Evolutionary conservation across 1,139 yeast genomes (phyloP), one percentile per base, ranked within the genome.

Genomic region (Pichia cactophila): DNA sequence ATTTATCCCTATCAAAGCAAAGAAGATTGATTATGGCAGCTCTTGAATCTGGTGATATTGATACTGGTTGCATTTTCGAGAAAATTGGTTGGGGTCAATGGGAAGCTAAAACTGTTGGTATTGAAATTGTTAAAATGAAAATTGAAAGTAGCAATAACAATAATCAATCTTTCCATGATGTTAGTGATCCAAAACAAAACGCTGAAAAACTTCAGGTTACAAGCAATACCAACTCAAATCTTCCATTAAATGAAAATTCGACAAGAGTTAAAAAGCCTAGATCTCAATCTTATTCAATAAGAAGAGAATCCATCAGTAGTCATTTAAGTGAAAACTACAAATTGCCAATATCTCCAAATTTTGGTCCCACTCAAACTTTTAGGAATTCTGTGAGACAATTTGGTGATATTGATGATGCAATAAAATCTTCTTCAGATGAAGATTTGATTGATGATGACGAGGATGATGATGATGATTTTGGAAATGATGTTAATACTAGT

Each of bases 81-180:
- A 90, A 90, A 69, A 89, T 89, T 41, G 97, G 97, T 28, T 90
- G 97, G 97, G 97, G 97, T 52, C 94, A 92, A 62, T 90, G 97
- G 97, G 88, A 90, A 29, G 95, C 90, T 8, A 74, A 82, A 52
- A 69, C 73, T 45, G 78, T 60, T 8, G 46, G 58, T 6, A 51
- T 47, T 16, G 66, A 61, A 26, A 55, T 66, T 54, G 71, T 69
- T 38, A 64, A 67, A 54, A 66, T 68, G 57, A 65, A 71, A 59
- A 65, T 69, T 42, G 51, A 51, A 45, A 45, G 41, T 41, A 46
- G 48, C 14, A 33, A 11, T 5, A 43, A 33, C 17, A 50, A 33
- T 33, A 44, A 10, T n/a, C 17, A 37, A 42, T 17, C 23, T 11
- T 31, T 14, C n/a, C 10, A 31, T 31, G 35, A 31, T 31, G 12